These are phyloP conservation scores for Sporobolomyces roseus DNA, from an alignment of 768 basidiomycete genomes.

Conservation along the genomic window DNA sequence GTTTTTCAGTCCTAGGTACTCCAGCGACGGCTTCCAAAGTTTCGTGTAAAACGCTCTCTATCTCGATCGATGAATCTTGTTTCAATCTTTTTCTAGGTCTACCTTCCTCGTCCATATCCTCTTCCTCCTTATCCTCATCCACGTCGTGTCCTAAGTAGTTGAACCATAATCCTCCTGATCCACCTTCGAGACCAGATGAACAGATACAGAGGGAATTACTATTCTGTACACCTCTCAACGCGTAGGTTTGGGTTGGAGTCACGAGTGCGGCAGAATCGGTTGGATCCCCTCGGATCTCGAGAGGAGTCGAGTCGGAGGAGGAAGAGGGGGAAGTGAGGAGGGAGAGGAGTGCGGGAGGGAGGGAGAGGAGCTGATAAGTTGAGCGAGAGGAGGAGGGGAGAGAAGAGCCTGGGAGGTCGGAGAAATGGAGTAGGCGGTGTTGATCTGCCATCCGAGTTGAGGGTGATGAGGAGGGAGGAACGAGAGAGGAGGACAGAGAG, in stretches of 20 bases:
- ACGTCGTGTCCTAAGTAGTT: background rate
- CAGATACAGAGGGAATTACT: conserved; percentile 67
- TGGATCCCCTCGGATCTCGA: conserved; percentile 74
- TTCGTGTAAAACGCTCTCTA: conserved; percentile 76
- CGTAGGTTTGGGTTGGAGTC: conserved; percentile 72
- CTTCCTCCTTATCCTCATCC: conserved; percentile 22
- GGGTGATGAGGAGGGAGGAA: background rate
- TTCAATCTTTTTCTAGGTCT: conserved; percentile 44
- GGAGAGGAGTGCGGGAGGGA: conserved; percentile 61
- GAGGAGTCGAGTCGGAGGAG: conserved; percentile 50
- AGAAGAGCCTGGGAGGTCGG: conserved; percentile 9
- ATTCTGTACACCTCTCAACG: conserved; percentile 75
- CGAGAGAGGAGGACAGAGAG: background rate
- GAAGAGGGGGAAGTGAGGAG: conserved; percentile 44
- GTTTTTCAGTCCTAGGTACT: conserved; percentile 70
- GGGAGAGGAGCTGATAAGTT: conserved; percentile 59
- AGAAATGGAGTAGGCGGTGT: background rate
- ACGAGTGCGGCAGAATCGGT: conserved; percentile 87
- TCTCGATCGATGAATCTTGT: conserved; percentile 59
- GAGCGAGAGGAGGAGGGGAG: conserved; percentile 6
- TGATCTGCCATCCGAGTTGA: background rate
- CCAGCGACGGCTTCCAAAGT: conserved; percentile 73
- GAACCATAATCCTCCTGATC: conserved; percentile 7
- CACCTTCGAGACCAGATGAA: conserved; percentile 1
- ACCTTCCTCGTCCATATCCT: conserved; percentile 7